phyloP scores from a whole-genome alignment of 192 early-diverging fungal species.

The Gamsiella multidivaricata region DNA sequence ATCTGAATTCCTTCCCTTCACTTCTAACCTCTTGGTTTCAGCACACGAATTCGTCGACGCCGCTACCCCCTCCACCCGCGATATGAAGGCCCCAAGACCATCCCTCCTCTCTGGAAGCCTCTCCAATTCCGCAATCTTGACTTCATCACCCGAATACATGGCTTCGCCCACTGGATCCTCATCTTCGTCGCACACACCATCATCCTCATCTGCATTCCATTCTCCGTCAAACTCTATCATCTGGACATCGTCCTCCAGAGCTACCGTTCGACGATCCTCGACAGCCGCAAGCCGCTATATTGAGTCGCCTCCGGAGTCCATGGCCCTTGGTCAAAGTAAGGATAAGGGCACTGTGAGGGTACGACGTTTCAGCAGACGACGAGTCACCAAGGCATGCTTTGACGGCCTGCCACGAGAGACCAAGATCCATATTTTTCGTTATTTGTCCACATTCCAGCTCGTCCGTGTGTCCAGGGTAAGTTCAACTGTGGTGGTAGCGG shows the following conservation, averaged over 20 bases:
- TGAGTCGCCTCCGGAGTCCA: conserved; percentile 3
- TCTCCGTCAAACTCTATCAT: conserved; percentile 26
- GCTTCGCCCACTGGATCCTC: not conserved
- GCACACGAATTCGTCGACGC: not conserved
- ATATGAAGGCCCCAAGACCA: not conserved
- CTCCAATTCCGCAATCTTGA: not conserved
- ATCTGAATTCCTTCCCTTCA: too few relatives aligned
- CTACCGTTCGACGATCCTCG: not conserved
- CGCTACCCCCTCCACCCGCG: not conserved
- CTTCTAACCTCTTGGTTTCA: too few relatives aligned
- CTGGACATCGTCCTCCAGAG: conserved; percentile 28
- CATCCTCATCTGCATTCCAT: conserved; percentile 10
- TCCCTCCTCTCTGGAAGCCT: not conserved
- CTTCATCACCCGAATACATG: not conserved
- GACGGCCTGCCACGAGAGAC: conserved; percentile 39
- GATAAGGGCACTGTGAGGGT: conserved; percentile 20
- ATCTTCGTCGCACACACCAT: not conserved
- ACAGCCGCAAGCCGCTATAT: not conserved
- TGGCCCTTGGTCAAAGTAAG: not conserved
- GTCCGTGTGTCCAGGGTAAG: conserved; percentile 36
- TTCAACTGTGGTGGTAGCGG: not conserved
- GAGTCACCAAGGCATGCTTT: conserved; percentile 4
- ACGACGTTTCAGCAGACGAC: conserved; percentile 10
- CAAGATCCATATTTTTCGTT: conserved; percentile 41
- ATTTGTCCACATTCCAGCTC: conserved; percentile 42